Evolutionary conservation across 352 stramenopile species (phyloP), one percentile per base, ranked within the genome.

Genomic region (Phytophthora citricola): DNA sequence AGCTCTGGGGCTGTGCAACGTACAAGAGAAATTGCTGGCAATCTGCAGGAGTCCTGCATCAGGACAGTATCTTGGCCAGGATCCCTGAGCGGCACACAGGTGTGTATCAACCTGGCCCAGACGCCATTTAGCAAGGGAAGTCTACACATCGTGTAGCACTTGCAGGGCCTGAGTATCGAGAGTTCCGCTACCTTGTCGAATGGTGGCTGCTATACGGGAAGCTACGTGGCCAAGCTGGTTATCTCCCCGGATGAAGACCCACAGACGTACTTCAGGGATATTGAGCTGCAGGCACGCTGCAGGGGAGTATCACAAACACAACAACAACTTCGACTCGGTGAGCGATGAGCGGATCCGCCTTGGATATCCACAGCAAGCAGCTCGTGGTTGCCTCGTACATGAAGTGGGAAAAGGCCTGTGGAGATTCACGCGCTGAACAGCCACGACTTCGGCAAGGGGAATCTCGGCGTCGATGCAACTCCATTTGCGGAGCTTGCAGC

Each of bases 301-400:
- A 10, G 87, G 87, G 8, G 87, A 95, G 46, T 95, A 95, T 56
- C 85, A 83, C 70, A 95, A 95, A 47, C 87, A 95, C 74, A 95
- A 95, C 77, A 93, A 95, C 76, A 95, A 95, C 62, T 94, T 94
- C 62, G 87, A 85, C 5, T 93, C 75, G 2, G 87, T 95, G 22
- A 95, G 85, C 47, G 85, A 95, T 38, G 83, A 93, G 94, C 97
- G n/a, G n/a, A n/a, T n/a, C n/a, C n/a, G n/a, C n/a, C n/a, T n/a
- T n/a, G n/a, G n/a, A n/a, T n/a, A n/a, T n/a, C n/a, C n/a, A n/a
- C n/a, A n/a, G n/a, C n/a, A n/a, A n/a, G n/a, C n/a, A n/a, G n/a
- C n/a, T n/a, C n/a, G n/a, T n/a, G n/a, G n/a, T n/a, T n/a, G n/a
- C n/a, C n/a, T n/a, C n/a, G n/a, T n/a, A n/a, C n/a, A n/a, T n/a